A percentile compares a stretch with the other conserved stretches of the same genome.
Conservation (phyloP, 371 early-diverging fungal species). For the Mortierella sp. region DNA sequence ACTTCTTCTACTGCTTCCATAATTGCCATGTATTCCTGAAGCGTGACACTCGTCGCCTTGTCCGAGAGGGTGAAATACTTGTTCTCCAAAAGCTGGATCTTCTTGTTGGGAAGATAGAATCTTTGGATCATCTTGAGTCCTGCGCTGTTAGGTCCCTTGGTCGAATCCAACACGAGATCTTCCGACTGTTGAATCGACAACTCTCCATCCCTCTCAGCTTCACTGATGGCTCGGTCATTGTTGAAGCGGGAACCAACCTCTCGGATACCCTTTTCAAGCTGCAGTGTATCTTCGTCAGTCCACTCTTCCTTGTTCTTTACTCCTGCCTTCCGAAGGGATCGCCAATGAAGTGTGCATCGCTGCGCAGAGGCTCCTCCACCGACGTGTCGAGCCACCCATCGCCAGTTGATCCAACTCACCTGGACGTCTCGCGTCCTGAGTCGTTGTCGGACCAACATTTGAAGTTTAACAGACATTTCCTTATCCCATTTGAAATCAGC, state of each 20-base stretch:
- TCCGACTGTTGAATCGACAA: neutral
- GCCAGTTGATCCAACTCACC: slow-evolving; percentile 50
- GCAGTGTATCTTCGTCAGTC: slow-evolving; percentile 32
- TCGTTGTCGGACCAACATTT: slow-evolving; percentile 40
- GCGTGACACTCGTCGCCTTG: slow-evolving; percentile 33
- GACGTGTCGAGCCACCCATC: slow-evolving; percentile 47
- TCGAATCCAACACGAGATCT: neutral
- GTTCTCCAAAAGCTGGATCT: slow-evolving; percentile 8
- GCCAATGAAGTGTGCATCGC: slow-evolving; percentile 37
- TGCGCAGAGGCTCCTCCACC: slow-evolving; percentile 25
- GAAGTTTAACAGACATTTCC: slow-evolving; percentile 40
- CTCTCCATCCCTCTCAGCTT: neutral
- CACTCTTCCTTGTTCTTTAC: slow-evolving; percentile 13
- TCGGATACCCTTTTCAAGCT: slow-evolving; percentile 40
- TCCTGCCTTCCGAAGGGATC: slow-evolving; percentile 18
- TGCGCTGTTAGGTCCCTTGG: slow-evolving; percentile 1
- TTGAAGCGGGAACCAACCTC: slow-evolving; percentile 31
- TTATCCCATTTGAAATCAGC: slow-evolving; percentile 37
- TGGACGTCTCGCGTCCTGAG: slow-evolving; percentile 47
- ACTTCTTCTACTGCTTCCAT: slow-evolving; percentile 40
- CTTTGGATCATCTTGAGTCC: slow-evolving; percentile 33
- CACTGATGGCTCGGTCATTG: neutral
- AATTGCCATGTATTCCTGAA: slow-evolving; percentile 44
- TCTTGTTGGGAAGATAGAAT: slow-evolving; percentile 29
- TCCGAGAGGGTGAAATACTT: slow-evolving; percentile 47